Base-by-base conservation (phyloP, 2,329 filamentous ascomycete species). In the Triangularia verruculosa region DNA sequence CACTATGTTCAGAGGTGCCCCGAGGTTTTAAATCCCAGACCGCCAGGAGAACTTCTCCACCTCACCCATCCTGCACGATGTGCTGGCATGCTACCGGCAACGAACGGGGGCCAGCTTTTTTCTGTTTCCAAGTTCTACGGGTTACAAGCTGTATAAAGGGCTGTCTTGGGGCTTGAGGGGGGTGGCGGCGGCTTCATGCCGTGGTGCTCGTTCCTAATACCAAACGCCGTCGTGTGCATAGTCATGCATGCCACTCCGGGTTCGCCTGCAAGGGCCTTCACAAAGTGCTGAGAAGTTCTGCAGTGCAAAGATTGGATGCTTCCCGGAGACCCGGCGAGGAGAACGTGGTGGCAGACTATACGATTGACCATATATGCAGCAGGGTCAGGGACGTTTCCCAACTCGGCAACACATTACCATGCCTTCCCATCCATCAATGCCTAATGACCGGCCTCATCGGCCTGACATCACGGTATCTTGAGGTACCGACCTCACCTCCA, bases 41-140 rank as follows among this genome's bases (percentile, higher is more conserved):
- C 56, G 54, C 66, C 64, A 59, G 65, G 60, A 62, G 60, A 62
- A 43, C 58, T 66, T 67, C 73, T 74, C 73, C 73, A 74, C 74
- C 68, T 70, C 63, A 64, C 30, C 59, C 61, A 67, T 70, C 62
- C 73, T 76, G 74, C 74, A 54, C 22, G 51, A 54, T 54, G 51
- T 54, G 51, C 51, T 54, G 51, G 51, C 51, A 54, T 54, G 25
- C 22, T 54, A 54, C 51, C 51, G 51, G 51, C 51, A 54, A 70
- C 63, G 63, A 27, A 70, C 63, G 63, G 62, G 62, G 66, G 61
- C 64, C 68, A 67, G 65, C 69, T 67, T 68, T 66, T 64, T 61
- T 64, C 58, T n/a, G n/a, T n/a, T 66, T 68, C 64, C 69, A 68
- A 61, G 64, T 59, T 65, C 65, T 63, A 61, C 68, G 64, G 64